These are phyloP conservation scores for Herpetomonas muscarum DNA, from an alignment of 208 protist species.

Conservation along the genomic window DNA sequence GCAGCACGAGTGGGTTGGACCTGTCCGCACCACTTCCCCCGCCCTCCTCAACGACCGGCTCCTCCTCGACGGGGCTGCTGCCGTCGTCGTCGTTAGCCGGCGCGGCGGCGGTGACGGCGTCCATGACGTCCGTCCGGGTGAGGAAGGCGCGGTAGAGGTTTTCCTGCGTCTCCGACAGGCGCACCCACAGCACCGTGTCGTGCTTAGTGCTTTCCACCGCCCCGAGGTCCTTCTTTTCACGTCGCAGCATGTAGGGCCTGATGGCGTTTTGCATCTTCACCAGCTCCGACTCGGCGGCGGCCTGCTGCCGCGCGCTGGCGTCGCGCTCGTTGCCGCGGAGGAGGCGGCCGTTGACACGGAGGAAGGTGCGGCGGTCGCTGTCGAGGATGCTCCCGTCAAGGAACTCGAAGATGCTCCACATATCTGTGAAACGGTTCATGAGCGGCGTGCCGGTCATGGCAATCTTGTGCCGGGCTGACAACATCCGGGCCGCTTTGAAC, in stretches of 20 bases:
- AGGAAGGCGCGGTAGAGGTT: conserved; percentile 63
- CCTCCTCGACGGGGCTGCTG: not conserved
- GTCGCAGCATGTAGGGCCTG: conserved; percentile 69
- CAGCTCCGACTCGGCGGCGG: conserved; percentile 34
- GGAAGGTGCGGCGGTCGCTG: conserved; percentile 31
- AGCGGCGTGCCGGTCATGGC: conserved; percentile 80
- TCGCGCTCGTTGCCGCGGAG: conserved; percentile 77
- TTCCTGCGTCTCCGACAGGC: conserved; percentile 48
- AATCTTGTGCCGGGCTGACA: conserved; percentile 74
- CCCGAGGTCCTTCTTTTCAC: conserved; percentile 54
- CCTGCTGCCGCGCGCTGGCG: conserved; percentile 35
- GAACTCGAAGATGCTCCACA: conserved; percentile 84
- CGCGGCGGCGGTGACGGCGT: not conserved
- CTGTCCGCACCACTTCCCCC: conserved; percentile 3
- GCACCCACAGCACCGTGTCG: conserved; percentile 79
- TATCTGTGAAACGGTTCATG: conserved; percentile 83
- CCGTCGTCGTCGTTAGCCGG: conserved; percentile 5
- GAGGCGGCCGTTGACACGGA: conserved; percentile 36
- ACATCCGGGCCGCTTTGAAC: conserved; percentile 49
- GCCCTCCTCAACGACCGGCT: not conserved
- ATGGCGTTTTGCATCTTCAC: conserved; percentile 49
- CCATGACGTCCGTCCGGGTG: conserved; percentile 15
- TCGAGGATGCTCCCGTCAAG: conserved; percentile 64
- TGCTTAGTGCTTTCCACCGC: conserved; percentile 43
- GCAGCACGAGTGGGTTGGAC: conserved; percentile 48